Evolutionary conservation across 1,284 basidiomycete species (phyloP).

Genomic region (Erythrobasidium hasegawianum): DNA sequence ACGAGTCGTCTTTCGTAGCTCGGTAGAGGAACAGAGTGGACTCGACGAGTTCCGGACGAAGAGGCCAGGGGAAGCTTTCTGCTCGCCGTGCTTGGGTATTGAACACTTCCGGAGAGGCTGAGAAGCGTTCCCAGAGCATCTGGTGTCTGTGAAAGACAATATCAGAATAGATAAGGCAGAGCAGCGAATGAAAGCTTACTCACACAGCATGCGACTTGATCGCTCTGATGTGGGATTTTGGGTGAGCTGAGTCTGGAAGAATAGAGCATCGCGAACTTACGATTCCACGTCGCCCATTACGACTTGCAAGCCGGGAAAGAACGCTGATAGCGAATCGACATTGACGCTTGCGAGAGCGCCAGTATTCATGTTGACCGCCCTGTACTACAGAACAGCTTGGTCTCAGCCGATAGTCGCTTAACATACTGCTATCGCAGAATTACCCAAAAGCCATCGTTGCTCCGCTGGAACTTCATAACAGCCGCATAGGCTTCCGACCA

Average conservation of each 20-base stretch:
- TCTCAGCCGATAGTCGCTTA: neutral
- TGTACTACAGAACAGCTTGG: constrained; percentile 57
- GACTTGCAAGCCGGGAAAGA: constrained; percentile 84
- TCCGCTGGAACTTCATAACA: constrained; percentile 76
- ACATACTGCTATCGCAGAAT: constrained; percentile 40
- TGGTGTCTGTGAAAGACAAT: constrained; percentile 60
- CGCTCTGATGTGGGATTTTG: constrained; percentile 29
- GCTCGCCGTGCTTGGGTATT: constrained; percentile 68
- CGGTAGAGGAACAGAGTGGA: constrained; percentile 90
- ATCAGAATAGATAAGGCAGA: neutral
- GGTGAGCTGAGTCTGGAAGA: constrained; percentile 55
- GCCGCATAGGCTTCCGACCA: constrained; percentile 81
- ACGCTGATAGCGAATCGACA: constrained; percentile 78
- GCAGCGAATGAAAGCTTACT: constrained; percentile 1
- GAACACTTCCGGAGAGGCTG: constrained; percentile 84
- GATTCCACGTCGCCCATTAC: constrained; percentile 84
- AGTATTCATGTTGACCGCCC: constrained; percentile 69
- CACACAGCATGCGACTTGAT: constrained; percentile 43
- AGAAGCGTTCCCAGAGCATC: constrained; percentile 78
- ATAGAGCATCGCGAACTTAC: constrained; percentile 56
- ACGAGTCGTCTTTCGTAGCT: constrained; percentile 87
- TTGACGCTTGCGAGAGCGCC: constrained; percentile 66
- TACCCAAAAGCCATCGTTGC: constrained; percentile 82
- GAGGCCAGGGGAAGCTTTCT: constrained; percentile 55
- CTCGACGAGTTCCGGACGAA: constrained; percentile 72